Evolutionary conservation across 2,329 filamentous ascomycete species (phyloP).

Genomic region (Pseudocercospora fijiensis): DNA sequence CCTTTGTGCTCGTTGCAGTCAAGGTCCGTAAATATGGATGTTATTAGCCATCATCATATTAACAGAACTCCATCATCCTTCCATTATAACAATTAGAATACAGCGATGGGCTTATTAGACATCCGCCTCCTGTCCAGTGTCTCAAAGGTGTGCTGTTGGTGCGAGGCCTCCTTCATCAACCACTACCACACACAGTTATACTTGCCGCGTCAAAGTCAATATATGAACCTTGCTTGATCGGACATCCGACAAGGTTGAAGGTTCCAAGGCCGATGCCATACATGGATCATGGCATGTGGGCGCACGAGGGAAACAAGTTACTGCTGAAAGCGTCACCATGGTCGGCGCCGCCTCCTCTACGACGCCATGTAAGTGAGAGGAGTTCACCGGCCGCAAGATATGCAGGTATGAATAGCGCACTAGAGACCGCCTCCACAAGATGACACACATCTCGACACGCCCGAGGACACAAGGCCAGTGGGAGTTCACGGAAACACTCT

Average conservation of each 20-base stretch:
- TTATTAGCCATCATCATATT: background rate
- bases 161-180: background rate
- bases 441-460: background rate
- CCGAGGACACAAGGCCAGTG: slow-evolving; percentile 8
- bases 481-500: slow-evolving; percentile 16
- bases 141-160: background rate
- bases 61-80: background rate
- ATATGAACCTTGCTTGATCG: background rate
- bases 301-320: background rate
- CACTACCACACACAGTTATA: background rate
- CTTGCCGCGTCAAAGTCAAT: slow-evolving; percentile 4
- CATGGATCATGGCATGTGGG: slow-evolving; percentile 2
- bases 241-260: background rate
- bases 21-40: background rate
- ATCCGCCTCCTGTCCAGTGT: background rate
- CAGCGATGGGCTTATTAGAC: background rate
- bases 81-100: background rate
- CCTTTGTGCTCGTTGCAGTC: background rate
- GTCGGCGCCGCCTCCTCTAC: background rate
- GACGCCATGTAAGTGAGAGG: background rate
- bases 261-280: background rate
- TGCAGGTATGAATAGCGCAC: slow-evolving; percentile 1
- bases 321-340: background rate
- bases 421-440: background rate
- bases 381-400: background rate